phyloP scores from a whole-genome alignment of 192 early-diverging fungal species.

The Mortierella antarctica region DNA sequence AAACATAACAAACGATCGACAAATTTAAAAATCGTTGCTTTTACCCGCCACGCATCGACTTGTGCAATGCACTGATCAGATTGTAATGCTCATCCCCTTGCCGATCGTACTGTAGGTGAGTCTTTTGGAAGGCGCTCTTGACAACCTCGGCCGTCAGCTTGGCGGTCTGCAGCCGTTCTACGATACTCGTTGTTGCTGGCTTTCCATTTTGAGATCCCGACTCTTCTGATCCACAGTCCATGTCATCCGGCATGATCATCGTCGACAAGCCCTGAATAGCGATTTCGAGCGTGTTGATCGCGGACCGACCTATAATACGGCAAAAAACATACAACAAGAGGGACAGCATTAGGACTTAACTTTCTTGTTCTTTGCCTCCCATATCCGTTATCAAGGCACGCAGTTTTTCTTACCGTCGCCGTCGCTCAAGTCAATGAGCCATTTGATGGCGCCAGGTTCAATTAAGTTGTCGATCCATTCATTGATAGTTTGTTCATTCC shows the following conservation, averaged over 20 bases:
- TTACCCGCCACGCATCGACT: slow-evolving; percentile 85
- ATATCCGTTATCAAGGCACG: too few relatives aligned
- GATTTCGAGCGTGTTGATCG: slow-evolving; percentile 75
- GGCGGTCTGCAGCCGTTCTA: slow-evolving; percentile 37
- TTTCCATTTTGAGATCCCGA: slow-evolving; percentile 22
- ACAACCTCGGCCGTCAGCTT: slow-evolving; percentile 63
- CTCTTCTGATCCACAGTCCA: background rate
- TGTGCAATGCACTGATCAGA: slow-evolving; percentile 90
- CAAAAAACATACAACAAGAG: too few relatives aligned
- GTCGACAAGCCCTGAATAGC: slow-evolving; percentile 52
- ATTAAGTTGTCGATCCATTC: slow-evolving; percentile 21
- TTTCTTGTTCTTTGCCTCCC: too few relatives aligned
- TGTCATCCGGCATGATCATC: slow-evolving; percentile 13
- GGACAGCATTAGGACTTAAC: too few relatives aligned
- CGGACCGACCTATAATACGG: slow-evolving; percentile 62
- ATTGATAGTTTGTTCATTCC: slow-evolving; percentile 8
- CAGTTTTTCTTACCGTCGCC: slow-evolving; percentile 71
- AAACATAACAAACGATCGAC: background rate
- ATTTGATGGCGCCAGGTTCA: slow-evolving; percentile 55
- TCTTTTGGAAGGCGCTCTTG: slow-evolving; percentile 79
- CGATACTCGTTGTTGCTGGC: slow-evolving; percentile 27
- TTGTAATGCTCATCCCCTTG: slow-evolving; percentile 93
- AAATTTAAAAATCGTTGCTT: background rate
- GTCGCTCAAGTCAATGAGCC: slow-evolving; percentile 76
- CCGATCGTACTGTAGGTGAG: slow-evolving; percentile 84